Conservation (phyloP, 2,329 filamentous ascomycete genomes). For the Trichoderma afroharzianum region DNA sequence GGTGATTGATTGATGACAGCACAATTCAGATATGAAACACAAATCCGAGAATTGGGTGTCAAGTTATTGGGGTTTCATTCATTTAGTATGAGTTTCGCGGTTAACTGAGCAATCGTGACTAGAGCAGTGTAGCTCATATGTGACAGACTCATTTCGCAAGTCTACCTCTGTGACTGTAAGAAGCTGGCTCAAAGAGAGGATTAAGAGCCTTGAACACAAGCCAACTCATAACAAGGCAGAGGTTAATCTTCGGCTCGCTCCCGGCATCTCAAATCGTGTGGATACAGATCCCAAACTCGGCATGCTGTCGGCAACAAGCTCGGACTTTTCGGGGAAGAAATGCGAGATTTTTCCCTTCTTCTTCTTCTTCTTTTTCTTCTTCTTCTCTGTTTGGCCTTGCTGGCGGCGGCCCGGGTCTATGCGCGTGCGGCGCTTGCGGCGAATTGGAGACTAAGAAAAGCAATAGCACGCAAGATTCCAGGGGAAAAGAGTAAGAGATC, state of each 20-base stretch:
- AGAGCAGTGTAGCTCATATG: no score
- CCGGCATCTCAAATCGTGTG: neutral
- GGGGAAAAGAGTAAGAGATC: neutral
- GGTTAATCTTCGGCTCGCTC: neutral
- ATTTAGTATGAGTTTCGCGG: no score
- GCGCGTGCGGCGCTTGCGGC: slow-evolving; percentile 1
- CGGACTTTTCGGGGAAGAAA: slow-evolving; percentile 1
- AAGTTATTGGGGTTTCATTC: no score
- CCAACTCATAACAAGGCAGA: neutral
- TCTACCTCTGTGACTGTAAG: neutral
- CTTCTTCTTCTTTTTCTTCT: neutral
- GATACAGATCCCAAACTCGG: neutral
- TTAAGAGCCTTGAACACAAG: no score
- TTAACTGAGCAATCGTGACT: no score
- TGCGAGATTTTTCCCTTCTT: neutral
- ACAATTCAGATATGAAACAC: no score
- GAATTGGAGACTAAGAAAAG: neutral
- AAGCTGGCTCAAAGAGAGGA: neutral
- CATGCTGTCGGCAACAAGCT: neutral
- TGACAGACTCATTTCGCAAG: neutral
- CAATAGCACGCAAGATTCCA: neutral
- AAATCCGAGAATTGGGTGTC: neutral
- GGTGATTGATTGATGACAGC: no score
- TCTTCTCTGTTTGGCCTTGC: neutral
- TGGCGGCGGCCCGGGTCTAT: neutral